Base-by-base conservation (phyloP, 371 early-diverging fungal genomes). In the Sporodiniella umbellata region DNA sequence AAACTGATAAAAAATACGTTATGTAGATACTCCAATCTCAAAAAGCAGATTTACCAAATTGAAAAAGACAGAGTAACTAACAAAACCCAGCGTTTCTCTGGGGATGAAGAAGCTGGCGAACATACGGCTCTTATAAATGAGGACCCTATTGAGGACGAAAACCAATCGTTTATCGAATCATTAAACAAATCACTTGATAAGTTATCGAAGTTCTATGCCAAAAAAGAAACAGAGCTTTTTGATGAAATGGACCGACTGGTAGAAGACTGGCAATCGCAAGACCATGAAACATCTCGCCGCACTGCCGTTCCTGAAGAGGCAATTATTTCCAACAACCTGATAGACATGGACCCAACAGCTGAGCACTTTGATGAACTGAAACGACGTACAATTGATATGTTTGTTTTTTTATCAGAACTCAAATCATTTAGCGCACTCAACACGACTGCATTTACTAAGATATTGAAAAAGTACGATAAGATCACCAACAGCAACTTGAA, bases 401-500 rank as follows among this genome's bases (percentile, higher is more conserved):
- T 86, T 64, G 89, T 93, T 14, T 60, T 84, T 39, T 61, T 96
- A 1, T 85, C 86, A 22, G 95, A 95, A 54, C 75, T 97, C 8
- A 88, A 91, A 45, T 87, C 94, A 2, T 99, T 89, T 65, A 88
- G 87, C 12, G 87, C 92, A 33, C 83, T 98, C 35, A 98, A 99
- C 79, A 72, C 84, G 53, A 96, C 95, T 0, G 97, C 96, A 3
- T 98, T 98, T 72, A 78, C 86, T 56, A 99, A 96, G 67, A 92
- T 97, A 53, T 70, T 98, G 17, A 97, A 96, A 67, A 97, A 98
- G 70, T 95, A 89, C 58, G 98, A 98, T 75, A 98, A 96, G 68
- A 89, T 90, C 26, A 86, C 90, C 5, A 68, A 77, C 46, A 80
- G 67, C 38, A 75, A 81, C 18, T 72, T 88, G 43, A 81, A 80